A percentile compares a stretch with the other conserved stretches of the same genome.
Evolutionary conservation across 306 rosid species (phyloP).

Genomic region (Lagenaria siceraria): DNA sequence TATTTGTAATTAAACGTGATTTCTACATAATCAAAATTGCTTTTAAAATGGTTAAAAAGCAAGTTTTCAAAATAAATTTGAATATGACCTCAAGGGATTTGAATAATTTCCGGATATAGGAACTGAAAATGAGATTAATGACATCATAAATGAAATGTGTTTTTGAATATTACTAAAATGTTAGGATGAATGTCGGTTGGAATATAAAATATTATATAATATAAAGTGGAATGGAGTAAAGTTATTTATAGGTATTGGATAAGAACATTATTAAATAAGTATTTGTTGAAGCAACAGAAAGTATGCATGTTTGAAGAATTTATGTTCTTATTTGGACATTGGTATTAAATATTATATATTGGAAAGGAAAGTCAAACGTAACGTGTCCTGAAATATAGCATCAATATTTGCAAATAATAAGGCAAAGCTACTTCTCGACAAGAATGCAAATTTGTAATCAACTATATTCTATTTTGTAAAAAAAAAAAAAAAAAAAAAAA

Average conservation of each 20-base stretch:
- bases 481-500: too few relatives aligned
- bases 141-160: too few relatives aligned
- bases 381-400: not conserved
- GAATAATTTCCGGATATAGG: too few relatives aligned
- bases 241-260: not conserved
- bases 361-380: not conserved
- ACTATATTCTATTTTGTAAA: too few relatives aligned
- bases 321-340: not conserved
- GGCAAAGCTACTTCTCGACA: not conserved
- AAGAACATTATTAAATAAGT: not conserved
- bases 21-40: too few relatives aligned
- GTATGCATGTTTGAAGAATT: not conserved
- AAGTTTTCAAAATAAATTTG: too few relatives aligned
- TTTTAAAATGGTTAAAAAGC: too few relatives aligned
- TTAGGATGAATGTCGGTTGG: not conserved
- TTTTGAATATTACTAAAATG: too few relatives aligned
- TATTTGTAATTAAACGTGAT: too few relatives aligned
- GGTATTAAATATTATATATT: not conserved
- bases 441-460: not conserved
- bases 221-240: not conserved
- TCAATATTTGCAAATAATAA: not conserved
- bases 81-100: too few relatives aligned
- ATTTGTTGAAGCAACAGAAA: not conserved
- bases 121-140: too few relatives aligned
- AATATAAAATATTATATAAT: not conserved